These are phyloP conservation scores for Monilinia fructigena DNA, from an alignment of 2,329 filamentous ascomycete genomes.

Conservation along the genomic window DNA sequence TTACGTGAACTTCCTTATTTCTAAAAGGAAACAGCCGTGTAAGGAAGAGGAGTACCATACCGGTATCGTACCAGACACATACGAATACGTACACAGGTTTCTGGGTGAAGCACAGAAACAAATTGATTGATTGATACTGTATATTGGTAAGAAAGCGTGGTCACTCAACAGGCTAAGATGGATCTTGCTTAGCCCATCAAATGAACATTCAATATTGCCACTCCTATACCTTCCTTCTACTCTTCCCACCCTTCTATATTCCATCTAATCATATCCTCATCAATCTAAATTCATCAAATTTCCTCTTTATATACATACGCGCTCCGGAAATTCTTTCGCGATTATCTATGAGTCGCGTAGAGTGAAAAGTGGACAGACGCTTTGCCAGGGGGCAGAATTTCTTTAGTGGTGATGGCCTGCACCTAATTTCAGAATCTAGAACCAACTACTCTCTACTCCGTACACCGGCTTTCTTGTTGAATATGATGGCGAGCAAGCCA, in stretches of 20 bases:
- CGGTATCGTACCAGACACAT: no score
- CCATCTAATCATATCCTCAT: background rate
- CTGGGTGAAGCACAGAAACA: background rate
- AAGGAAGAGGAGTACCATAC: no score
- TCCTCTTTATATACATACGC: constrained; percentile 1
- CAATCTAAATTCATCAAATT: background rate
- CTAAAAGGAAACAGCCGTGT: constrained; percentile 9
- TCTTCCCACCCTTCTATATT: constrained; percentile 11
- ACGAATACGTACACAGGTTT: background rate
- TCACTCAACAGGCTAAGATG: constrained; percentile 7
- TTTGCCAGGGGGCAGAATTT: background rate
- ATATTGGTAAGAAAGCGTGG: background rate
- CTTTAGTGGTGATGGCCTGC: background rate
- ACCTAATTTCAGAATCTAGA: constrained; percentile 13
- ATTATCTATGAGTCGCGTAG: constrained; percentile 15
- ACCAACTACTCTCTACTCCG: background rate
- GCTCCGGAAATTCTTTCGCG: background rate
- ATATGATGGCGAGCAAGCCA: constrained; percentile 12
- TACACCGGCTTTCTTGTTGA: constrained; percentile 10
- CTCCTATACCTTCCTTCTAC: background rate
- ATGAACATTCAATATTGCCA: constrained; percentile 1
- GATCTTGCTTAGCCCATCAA: constrained; percentile 15
- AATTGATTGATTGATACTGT: background rate
- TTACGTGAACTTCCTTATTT: constrained; percentile 14
- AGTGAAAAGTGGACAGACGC: constrained; percentile 16